Conservation (phyloP, 768 basidiomycete genomes). For the Lactifluus subvellereus region DNA sequence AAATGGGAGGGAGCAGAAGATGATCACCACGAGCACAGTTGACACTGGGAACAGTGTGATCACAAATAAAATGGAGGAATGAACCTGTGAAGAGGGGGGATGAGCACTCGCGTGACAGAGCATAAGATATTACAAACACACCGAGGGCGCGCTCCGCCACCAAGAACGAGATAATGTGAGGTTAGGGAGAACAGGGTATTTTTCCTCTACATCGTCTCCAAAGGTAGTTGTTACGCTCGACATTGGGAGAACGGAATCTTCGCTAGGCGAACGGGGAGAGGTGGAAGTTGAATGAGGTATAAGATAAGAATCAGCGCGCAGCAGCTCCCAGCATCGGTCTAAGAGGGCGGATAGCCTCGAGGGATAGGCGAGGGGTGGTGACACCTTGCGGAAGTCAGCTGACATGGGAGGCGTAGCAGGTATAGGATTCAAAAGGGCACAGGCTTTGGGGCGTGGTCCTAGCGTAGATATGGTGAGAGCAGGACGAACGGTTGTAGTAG, state of each 20-base stretch:
- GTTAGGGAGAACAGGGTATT: neutral
- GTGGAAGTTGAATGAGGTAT: slow-evolving; percentile 16
- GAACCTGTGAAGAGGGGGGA: slow-evolving; percentile 34
- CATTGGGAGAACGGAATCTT: slow-evolving; percentile 23
- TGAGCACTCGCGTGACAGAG: slow-evolving; percentile 21
- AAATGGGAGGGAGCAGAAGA: slow-evolving; percentile 56
- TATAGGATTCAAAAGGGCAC: slow-evolving; percentile 28
- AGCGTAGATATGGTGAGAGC: slow-evolving; percentile 47
- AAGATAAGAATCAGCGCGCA: slow-evolving; percentile 14
- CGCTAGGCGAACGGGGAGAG: slow-evolving; percentile 41
- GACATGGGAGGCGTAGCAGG: slow-evolving; percentile 26
- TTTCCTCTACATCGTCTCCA: slow-evolving; percentile 17
- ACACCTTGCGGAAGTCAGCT: slow-evolving; percentile 18
- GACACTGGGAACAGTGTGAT: slow-evolving; percentile 67
- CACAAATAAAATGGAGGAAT: slow-evolving; percentile 62
- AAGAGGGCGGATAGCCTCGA: slow-evolving; percentile 23
- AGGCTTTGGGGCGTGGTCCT: slow-evolving; percentile 38
- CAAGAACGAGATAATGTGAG: slow-evolving; percentile 13
- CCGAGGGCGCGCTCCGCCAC: slow-evolving; percentile 17
- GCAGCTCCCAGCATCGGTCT: slow-evolving; percentile 13
- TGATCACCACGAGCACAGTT: slow-evolving; percentile 44
- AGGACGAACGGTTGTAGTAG: slow-evolving; percentile 52
- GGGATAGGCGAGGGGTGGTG: slow-evolving; percentile 17
- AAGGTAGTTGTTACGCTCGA: slow-evolving; percentile 4
- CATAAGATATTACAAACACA: slow-evolving; percentile 18